Conservation (phyloP, 2,329 filamentous ascomycete species). For the Botrytis aclada region DNA sequence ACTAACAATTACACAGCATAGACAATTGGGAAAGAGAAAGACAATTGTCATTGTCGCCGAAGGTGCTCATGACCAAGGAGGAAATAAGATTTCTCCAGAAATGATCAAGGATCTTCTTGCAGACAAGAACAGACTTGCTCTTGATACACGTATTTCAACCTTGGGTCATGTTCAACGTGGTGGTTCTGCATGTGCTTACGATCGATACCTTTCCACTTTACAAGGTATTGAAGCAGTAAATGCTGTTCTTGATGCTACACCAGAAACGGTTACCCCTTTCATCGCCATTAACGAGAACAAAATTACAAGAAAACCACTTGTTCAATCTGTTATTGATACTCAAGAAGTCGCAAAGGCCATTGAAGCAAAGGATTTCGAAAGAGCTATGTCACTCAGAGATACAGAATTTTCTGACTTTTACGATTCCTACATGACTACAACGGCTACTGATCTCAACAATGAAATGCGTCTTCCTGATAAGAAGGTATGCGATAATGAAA, state of each 20-base stretch:
- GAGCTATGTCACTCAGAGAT: slow-evolving; percentile 84
- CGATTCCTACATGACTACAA: slow-evolving; percentile 85
- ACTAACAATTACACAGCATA: slow-evolving; percentile 57
- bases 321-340: slow-evolving; percentile 84
- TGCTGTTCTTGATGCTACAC: slow-evolving; percentile 83
- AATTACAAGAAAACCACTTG: slow-evolving; percentile 83
- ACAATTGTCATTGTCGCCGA: slow-evolving; percentile 98
- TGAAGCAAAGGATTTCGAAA: slow-evolving; percentile 77
- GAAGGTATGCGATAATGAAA: slow-evolving; percentile 54
- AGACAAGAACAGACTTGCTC: slow-evolving; percentile 67
- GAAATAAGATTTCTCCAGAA: slow-evolving; percentile 76
- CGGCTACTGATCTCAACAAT: slow-evolving; percentile 70
- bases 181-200: slow-evolving; percentile 87
- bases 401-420: slow-evolving; percentile 94
- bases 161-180: slow-evolving; percentile 97
- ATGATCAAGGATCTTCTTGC: slow-evolving; percentile 89
- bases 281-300: slow-evolving; percentile 98
- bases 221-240: slow-evolving; percentile 94
- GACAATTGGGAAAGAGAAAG: slow-evolving; percentile 86
- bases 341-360: slow-evolving; percentile 82
- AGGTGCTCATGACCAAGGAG: slow-evolving; percentile 79
- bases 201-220: slow-evolving; percentile 86
- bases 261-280: slow-evolving; percentile 86
- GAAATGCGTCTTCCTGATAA: slow-evolving; percentile 64
- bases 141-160: slow-evolving; percentile 93